These are phyloP conservation scores for Pseudotulostoma volvatum DNA, from an alignment of 495 filamentous ascomycete genomes.

Conservation along the genomic window DNA sequence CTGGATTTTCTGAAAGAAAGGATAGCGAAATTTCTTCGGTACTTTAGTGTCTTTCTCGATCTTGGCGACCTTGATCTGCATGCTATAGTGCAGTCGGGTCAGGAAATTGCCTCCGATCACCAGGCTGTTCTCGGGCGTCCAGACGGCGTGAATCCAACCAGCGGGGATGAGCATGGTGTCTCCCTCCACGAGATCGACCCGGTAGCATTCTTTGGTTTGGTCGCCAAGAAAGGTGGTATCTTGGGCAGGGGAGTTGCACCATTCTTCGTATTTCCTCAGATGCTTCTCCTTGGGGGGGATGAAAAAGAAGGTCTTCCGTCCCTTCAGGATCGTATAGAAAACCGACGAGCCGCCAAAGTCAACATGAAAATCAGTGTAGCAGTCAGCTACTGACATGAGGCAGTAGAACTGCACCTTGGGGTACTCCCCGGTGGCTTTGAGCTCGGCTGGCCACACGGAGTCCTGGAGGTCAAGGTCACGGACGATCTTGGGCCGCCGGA, in stretches of 20 bases:
- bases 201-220: slow-evolving; percentile 57
- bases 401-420: slow-evolving; percentile 57
- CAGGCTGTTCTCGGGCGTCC: slow-evolving; percentile 60
- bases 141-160: slow-evolving; percentile 70
- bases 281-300: slow-evolving; percentile 60
- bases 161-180: slow-evolving; percentile 70
- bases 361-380: slow-evolving; percentile 68
- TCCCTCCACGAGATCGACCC: slow-evolving; percentile 53
- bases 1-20: slow-evolving; percentile 58
- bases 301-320: slow-evolving; percentile 66
- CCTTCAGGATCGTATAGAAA: slow-evolving; percentile 62
- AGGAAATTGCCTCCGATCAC: slow-evolving; percentile 69
- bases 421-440: slow-evolving; percentile 37
- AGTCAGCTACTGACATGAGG: slow-evolving; percentile 66
- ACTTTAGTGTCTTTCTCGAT: slow-evolving; percentile 62
- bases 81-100: slow-evolving; percentile 50
- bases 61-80: slow-evolving; percentile 54
- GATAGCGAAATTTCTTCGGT: slow-evolving; percentile 52
- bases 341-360: slow-evolving; percentile 69
- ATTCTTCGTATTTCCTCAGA: slow-evolving; percentile 62
- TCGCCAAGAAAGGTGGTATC: slow-evolving; percentile 50
- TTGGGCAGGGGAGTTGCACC: slow-evolving; percentile 59
- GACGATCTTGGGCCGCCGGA: slow-evolving; percentile 52
- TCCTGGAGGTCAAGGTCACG: slow-evolving; percentile 59
- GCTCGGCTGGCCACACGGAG: slow-evolving; percentile 51